These are phyloP conservation scores for Cylindrotheca closterium DNA, from an alignment of 108 stramenopile genomes.

Conservation along the genomic window DNA sequence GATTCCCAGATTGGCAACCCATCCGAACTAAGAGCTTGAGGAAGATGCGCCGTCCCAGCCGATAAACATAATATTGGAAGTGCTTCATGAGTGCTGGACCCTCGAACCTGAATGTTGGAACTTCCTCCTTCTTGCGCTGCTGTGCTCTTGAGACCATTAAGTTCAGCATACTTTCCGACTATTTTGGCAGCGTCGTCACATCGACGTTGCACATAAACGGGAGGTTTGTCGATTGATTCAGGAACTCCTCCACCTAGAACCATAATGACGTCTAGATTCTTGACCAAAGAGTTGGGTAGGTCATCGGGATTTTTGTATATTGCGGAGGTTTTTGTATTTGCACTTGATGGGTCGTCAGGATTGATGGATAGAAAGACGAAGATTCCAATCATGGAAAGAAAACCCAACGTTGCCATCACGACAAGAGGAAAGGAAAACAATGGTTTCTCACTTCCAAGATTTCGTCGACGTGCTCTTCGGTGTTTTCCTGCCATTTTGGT, in stretches of 20 bases:
- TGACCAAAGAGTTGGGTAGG: constrained; percentile 31
- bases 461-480: neutral
- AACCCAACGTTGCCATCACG: too few species aligned
- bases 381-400: too few species aligned
- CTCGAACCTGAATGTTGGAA: neutral
- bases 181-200: constrained; percentile 53
- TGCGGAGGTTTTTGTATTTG: too few species aligned
- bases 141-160: neutral
- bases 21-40: constrained; percentile 57
- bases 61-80: constrained; percentile 66
- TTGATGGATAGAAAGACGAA: too few species aligned
- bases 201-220: constrained; percentile 63
- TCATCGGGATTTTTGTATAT: constrained; percentile 12
- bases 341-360: too few species aligned
- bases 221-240: constrained; percentile 52
- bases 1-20: constrained; percentile 85
- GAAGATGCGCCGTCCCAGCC: constrained; percentile 86
- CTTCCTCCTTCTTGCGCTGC: neutral
- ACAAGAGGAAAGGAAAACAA: neutral
- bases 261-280: constrained; percentile 66
- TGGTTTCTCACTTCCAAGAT: neutral
- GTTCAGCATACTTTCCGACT: constrained; percentile 6
- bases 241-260: constrained; percentile 84
- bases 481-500: neutral
- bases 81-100: too few species aligned